Evolutionary conservation across 768 basidiomycete genomes (phyloP), one percentile per base, ranked within the genome.

Genomic region (Lactarius pseudohatsudake): DNA sequence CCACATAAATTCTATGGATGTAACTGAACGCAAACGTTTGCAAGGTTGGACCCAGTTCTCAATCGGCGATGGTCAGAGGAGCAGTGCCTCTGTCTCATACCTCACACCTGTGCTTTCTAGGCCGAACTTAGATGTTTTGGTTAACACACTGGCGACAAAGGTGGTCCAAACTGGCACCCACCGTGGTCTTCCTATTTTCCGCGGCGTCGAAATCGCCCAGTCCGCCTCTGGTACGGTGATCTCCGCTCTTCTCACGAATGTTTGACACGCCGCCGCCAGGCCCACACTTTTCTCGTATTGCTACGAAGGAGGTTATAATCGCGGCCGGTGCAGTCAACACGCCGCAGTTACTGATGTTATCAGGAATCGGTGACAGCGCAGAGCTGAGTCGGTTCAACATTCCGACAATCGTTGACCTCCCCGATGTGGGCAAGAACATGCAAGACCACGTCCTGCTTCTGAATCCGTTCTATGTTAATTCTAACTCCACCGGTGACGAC

Each of bases 381-480:
- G 36, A 66, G 7, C 72, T 77, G 55, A 16, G 50, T 6, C n/a
- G 62, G 15, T 59, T 73, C 36, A 71, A 70, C 3, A 71, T 77
- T 45, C 26, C 26, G 15, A 28, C 69, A 16, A 30, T 75, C 26
- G 56, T 71, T 8, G 57, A 75, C 60, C 64, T 72, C 26, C 73
- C 75, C 13, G 71, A 68, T 9, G 75, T 77, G 16, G 76, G 76
- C 18, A 65, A 72, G 64, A 67, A 77, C 64, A 64, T 77, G 30
- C 47, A 62, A 5, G 76, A 77, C 62, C 75, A 76, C 59, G 66
- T 68, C 26, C 28, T 38, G 8, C 26, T 62, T 26, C n/a, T 38
- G 0, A 54, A 61, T 20, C 34, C 47, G 11, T 71, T 26, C 22
- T 53, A 41, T 2, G 56, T 64, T 9, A 61, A 61, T 32, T 26